Percentiles rank a stretch among this genome's conserved stretches.
These are phyloP conservation scores for Nigrospora sphaerica DNA, from an alignment of 2,329 filamentous ascomycete genomes.

Conservation along the genomic window DNA sequence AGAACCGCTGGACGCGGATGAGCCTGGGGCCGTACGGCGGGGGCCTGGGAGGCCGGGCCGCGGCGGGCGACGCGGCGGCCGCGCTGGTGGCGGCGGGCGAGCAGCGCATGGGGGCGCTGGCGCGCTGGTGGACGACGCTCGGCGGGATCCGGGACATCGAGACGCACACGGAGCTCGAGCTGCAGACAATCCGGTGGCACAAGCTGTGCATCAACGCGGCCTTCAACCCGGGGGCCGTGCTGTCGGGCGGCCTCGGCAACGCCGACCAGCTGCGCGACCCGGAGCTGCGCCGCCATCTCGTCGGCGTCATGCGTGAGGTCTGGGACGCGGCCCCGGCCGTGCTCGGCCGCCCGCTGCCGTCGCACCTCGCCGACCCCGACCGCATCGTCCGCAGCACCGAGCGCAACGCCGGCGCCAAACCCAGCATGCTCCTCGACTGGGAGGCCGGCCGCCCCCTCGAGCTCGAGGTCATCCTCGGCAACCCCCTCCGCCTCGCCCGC, in stretches of 20 bases:
- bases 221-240: slow-evolving; percentile 66
- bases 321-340: slow-evolving; percentile 56
- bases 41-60: slow-evolving; percentile 30
- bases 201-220: slow-evolving; percentile 71
- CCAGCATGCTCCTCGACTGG: slow-evolving; percentile 66
- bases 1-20: slow-evolving; percentile 69
- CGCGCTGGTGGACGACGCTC: slow-evolving; percentile 43
- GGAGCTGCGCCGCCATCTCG: slow-evolving; percentile 54
- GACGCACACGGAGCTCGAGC: slow-evolving; percentile 54
- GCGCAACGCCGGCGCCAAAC: slow-evolving; percentile 56
- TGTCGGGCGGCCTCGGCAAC: slow-evolving; percentile 58
- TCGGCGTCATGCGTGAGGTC: slow-evolving; percentile 64
- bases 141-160: slow-evolving; percentile 61
- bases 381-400: slow-evolving; percentile 56
- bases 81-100: slow-evolving; percentile 26
- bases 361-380: slow-evolving; percentile 54
- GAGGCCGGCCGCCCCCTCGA: slow-evolving; percentile 59
- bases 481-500: slow-evolving; percentile 59
- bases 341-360: slow-evolving; percentile 53
- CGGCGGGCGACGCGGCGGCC: slow-evolving; percentile 8
- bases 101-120: slow-evolving; percentile 40
- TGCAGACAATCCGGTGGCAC: slow-evolving; percentile 68
- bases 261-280: slow-evolving; percentile 57
- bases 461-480: slow-evolving; percentile 66
- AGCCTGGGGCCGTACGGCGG: slow-evolving; percentile 60